Percentiles rank a stretch among this genome's conserved stretches.
Evolutionary conservation across 768 basidiomycete species (phyloP).

Genomic region (Mycena pura): DNA sequence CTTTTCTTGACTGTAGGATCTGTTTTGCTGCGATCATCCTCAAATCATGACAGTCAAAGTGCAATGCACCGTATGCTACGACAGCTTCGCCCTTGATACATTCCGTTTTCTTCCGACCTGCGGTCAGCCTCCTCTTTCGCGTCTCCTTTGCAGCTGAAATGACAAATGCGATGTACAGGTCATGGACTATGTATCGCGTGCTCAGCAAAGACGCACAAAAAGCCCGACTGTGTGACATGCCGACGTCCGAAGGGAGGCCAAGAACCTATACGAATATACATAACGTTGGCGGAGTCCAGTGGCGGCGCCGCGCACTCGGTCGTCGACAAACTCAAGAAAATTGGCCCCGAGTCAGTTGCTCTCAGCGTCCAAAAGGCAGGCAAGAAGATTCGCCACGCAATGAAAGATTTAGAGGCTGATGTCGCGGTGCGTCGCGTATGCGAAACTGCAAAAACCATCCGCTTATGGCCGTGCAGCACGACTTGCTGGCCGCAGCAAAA

Average conservation of each 20-base stretch:
- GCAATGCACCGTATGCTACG: slow-evolving; percentile 21
- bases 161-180: background rate
- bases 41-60: slow-evolving; percentile 16
- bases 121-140: background rate
- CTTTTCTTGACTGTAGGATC: too few relatives aligned
- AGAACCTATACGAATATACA: slow-evolving; percentile 17
- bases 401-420: slow-evolving; percentile 1
- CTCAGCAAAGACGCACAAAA: slow-evolving; percentile 8
- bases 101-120: slow-evolving; percentile 23
- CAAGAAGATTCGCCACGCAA: slow-evolving; percentile 16
- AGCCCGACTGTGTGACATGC: slow-evolving; percentile 23
- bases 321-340: slow-evolving; percentile 10
- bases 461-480: background rate
- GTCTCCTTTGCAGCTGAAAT: background rate
- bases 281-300: slow-evolving; percentile 15
- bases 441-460: background rate
- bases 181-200: slow-evolving; percentile 25
- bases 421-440: slow-evolving; percentile 13
- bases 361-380: slow-evolving; percentile 26
- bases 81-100: slow-evolving; percentile 8
- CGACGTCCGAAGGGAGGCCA: slow-evolving; percentile 16
- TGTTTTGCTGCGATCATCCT: too few relatives aligned
- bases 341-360: slow-evolving; percentile 11
- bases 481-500: slow-evolving; percentile 22
- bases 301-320: slow-evolving; percentile 8